These are phyloP conservation scores for Rhizopogon vulgaris DNA, from an alignment of 768 basidiomycete species.

Conservation along the genomic window DNA sequence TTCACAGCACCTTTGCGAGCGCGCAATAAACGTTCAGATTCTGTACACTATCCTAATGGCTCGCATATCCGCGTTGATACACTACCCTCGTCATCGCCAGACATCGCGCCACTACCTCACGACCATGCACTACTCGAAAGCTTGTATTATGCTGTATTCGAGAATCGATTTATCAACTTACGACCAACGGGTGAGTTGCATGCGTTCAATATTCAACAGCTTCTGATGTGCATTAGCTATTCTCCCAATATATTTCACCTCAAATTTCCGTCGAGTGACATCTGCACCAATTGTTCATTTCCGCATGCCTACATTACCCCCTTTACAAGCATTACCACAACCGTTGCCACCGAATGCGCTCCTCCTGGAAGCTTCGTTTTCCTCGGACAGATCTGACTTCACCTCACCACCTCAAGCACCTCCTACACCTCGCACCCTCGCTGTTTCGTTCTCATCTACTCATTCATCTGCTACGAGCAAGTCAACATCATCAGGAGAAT, in stretches of 20 bases:
- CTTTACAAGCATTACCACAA: conserved; percentile 42
- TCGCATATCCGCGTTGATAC: conserved; percentile 28
- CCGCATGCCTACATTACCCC: conserved; percentile 65
- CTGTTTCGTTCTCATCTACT: conserved; percentile 49
- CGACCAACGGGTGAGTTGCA: conserved; percentile 55
- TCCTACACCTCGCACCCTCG: conserved; percentile 30
- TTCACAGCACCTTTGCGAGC: conserved; percentile 66
- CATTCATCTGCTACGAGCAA: conserved; percentile 28
- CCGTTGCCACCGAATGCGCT: conserved; percentile 20
- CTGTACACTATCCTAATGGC: conserved; percentile 47
- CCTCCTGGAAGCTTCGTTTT: conserved; percentile 14
- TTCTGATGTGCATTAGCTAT: conserved; percentile 38
- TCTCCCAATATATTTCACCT: conserved; percentile 63
- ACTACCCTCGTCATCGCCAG: conserved; percentile 23
- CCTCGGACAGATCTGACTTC: conserved; percentile 20
- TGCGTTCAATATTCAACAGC: neutral
- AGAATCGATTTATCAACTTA: conserved; percentile 65
- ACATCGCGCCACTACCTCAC: conserved; percentile 38
- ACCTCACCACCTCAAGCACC: conserved; percentile 9
- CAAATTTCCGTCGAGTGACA: conserved; percentile 62
- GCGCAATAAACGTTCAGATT: conserved; percentile 40
- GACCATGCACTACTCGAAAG: conserved; percentile 69
- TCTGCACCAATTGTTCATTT: conserved; percentile 56
- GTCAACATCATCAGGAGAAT: conserved; percentile 28
- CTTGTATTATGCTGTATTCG: conserved; percentile 60